phyloP scores from a whole-genome alignment of 2,329 filamentous ascomycete species.

The Fusarium sp. region DNA sequence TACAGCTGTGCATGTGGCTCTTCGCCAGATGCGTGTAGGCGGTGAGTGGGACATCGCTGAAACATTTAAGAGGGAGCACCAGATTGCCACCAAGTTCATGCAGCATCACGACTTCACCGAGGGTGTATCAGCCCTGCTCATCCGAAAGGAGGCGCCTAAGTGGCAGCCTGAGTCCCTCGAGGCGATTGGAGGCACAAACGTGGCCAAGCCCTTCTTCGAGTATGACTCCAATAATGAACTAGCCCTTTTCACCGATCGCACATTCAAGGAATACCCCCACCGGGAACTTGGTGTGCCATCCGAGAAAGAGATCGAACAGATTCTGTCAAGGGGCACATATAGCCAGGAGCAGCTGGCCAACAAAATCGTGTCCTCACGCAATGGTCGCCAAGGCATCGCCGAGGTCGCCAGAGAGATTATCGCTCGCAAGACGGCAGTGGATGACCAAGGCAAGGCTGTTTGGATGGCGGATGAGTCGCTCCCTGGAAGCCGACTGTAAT shows the following conservation, averaged over 20 bases:
- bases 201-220: constrained; percentile 75
- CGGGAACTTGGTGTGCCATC: constrained; percentile 74
- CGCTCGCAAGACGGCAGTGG: constrained; percentile 65
- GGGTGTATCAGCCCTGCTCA: constrained; percentile 84
- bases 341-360: constrained; percentile 68
- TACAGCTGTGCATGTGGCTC: constrained; percentile 83
- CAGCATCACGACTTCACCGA: constrained; percentile 88
- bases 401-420: constrained; percentile 76
- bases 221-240: constrained; percentile 59
- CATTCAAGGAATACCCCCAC: constrained; percentile 81
- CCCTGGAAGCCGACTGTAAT: constrained; percentile 48
- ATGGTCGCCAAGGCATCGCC: constrained; percentile 73
- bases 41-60: constrained; percentile 81
- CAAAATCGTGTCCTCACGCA: constrained; percentile 67
- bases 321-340: constrained; percentile 53
- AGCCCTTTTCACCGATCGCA: constrained; percentile 66
- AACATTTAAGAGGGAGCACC: constrained; percentile 86
- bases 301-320: constrained; percentile 67
- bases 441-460: constrained; percentile 53
- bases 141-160: constrained; percentile 73
- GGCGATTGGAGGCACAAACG: constrained; percentile 66
- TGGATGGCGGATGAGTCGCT: constrained; percentile 48
- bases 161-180: constrained; percentile 81
- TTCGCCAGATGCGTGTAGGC: constrained; percentile 83
- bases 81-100: constrained; percentile 91